Evolutionary conservation across 495 filamentous ascomycete species (phyloP).

Genomic region (Copromyces sp.): DNA sequence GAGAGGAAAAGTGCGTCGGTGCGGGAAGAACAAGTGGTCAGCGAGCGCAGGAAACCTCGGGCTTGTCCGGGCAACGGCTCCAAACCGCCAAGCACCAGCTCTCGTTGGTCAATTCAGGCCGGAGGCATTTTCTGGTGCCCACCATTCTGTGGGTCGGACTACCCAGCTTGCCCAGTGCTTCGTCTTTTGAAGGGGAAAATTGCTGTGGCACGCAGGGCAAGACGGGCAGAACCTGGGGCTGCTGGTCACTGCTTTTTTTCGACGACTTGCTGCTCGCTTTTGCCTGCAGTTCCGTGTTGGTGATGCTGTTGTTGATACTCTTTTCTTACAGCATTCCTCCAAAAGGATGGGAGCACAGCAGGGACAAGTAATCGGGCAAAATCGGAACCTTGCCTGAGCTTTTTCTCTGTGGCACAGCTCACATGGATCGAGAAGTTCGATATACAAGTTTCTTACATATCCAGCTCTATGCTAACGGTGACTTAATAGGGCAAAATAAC

Average conservation of each 20-base stretch:
- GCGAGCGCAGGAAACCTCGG: slow-evolving; percentile 24
- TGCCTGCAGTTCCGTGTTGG: not conserved
- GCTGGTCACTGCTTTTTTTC: not conserved
- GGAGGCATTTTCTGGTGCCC: slow-evolving; percentile 15
- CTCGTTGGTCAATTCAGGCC: slow-evolving; percentile 25
- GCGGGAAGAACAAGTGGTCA: slow-evolving; percentile 23
- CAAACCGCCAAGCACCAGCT: slow-evolving; percentile 8
- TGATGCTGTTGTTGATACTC: not conserved
- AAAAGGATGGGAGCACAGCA: not conserved
- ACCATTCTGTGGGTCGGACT: slow-evolving; percentile 20
- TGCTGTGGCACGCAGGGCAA: slow-evolving; percentile 14
- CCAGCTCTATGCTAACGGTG: not conserved
- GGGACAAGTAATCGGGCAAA: not conserved
- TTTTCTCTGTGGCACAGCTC: not conserved
- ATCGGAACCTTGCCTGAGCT: not conserved
- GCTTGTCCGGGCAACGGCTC: slow-evolving; percentile 30
- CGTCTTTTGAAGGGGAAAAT: slow-evolving; percentile 7
- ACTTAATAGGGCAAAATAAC: not conserved
- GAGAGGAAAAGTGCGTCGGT: slow-evolving; percentile 18
- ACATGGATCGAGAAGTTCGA: not conserved
- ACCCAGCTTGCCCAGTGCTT: slow-evolving; percentile 6
- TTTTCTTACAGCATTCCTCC: not conserved
- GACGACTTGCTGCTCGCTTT: not conserved
- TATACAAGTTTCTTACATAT: not conserved
- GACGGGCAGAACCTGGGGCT: not conserved